Base-by-base conservation (phyloP, 1,284 basidiomycete genomes). In the Coniferiporia weirii region DNA sequence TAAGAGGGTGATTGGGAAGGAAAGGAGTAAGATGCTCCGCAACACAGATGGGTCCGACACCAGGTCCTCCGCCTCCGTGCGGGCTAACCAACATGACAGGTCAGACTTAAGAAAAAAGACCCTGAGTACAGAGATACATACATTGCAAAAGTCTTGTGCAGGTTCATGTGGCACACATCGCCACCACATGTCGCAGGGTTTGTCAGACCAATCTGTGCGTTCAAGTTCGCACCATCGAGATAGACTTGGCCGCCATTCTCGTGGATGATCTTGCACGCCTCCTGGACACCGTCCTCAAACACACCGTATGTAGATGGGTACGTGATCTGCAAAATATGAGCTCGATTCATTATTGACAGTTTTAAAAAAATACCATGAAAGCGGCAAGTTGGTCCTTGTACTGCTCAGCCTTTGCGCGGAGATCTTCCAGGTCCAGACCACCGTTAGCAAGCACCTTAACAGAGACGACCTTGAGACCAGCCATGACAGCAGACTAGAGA, bases 281-380 rank as follows among this genome's bases (percentile, higher is more conserved):
- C 88, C 70, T 90, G 83, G 44, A 98, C 89, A 60, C 94, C 93
- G 64, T 89, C 82, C 71, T 99, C 97, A 69, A 98, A 99, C 35
- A 98, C 95, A 68, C 96, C 96, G 64, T 95, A 98, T 0, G 96
- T 99, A 4, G 94, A 97, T 2, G 93, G 94, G 70, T 95, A 95
- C 12, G 93, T 95, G 66, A 91, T 91, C 89, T 91, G 57, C 52
- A 47, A 17, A 35, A 45, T 46, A 61, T 38, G 63, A 34, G 9
- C 48, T 57, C 12, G 35, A 43, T 13, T 22, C 17, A 43, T 56
- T 15, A 58, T 17, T n/a, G 51, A 57, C 55, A 15, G 22, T 48
- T 17, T 62, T 22, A n/a, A 7, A 34, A 12, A 64, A 79, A 66
- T 67, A 94, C 94, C 96, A 99, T 99, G 76, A 96, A 96, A 1